These are phyloP conservation scores for Chlorencoelia australis DNA, from an alignment of 2,329 filamentous ascomycete species.

Conservation along the genomic window DNA sequence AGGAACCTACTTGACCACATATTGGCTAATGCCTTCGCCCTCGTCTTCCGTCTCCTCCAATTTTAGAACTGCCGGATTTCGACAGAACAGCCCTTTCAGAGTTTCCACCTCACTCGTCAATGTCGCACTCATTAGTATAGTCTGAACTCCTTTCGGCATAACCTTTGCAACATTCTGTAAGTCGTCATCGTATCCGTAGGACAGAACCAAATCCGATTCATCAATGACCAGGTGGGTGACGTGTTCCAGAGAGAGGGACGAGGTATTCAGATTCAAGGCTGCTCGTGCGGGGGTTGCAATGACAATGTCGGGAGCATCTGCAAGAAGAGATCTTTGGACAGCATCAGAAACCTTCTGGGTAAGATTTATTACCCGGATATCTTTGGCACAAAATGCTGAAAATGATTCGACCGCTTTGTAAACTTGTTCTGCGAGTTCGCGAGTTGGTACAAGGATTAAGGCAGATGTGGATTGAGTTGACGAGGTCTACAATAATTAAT, in stretches of 20 bases:
- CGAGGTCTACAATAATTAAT: slow-evolving; percentile 32
- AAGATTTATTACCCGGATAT: slow-evolving; percentile 73
- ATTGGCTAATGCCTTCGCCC: slow-evolving; percentile 71
- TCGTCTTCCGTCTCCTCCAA: slow-evolving; percentile 74
- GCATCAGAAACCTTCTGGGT: slow-evolving; percentile 84
- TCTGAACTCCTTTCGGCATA: slow-evolving; percentile 78
- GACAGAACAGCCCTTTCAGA: slow-evolving; percentile 76
- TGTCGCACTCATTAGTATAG: slow-evolving; percentile 88
- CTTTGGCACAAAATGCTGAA: slow-evolving; percentile 73
- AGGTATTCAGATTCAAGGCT: slow-evolving; percentile 64
- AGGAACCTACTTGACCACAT: slow-evolving; percentile 59
- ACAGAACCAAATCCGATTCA: slow-evolving; percentile 86
- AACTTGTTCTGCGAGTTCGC: slow-evolving; percentile 89
- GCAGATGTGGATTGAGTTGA: slow-evolving; percentile 50
- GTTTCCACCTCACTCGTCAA: slow-evolving; percentile 79
- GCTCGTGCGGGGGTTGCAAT: slow-evolving; percentile 85
- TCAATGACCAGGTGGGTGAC: slow-evolving; percentile 75
- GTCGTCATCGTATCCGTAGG: slow-evolving; percentile 90
- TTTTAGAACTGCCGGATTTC: slow-evolving; percentile 68
- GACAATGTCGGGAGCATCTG: slow-evolving; percentile 79
- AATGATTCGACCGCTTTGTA: slow-evolving; percentile 68
- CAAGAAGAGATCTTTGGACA: slow-evolving; percentile 77
- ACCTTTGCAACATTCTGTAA: slow-evolving; percentile 68
- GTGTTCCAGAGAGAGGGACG: slow-evolving; percentile 58
- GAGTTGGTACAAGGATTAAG: slow-evolving; percentile 88